Evolutionary conservation across 2,329 filamentous ascomycete genomes (phyloP).

Genomic region (Arthrinium puccinioides): DNA sequence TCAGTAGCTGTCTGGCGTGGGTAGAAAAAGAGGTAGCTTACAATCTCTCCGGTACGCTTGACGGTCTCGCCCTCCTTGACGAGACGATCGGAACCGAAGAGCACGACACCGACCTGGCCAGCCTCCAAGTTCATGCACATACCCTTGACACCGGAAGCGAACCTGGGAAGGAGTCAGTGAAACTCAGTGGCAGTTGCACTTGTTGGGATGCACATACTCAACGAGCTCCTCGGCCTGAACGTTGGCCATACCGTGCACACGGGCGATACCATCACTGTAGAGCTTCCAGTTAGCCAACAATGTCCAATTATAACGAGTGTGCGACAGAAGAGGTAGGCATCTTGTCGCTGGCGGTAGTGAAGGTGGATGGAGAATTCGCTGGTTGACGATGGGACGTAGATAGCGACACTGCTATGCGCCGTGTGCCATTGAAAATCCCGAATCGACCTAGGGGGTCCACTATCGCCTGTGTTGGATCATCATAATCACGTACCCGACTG

Average conservation of each 20-base stretch:
- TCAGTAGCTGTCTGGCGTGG: neutral
- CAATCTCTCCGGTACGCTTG: slow-evolving; percentile 99
- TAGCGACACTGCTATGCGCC: too few species aligned
- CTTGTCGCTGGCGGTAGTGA: slow-evolving; percentile 6
- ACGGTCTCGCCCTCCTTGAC: slow-evolving; percentile 99
- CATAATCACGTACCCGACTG: slow-evolving; percentile 76
- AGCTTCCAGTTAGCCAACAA: slow-evolving; percentile 16
- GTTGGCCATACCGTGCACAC: slow-evolving; percentile 99
- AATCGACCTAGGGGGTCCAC: slow-evolving; percentile 7
- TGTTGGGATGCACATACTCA: slow-evolving; percentile 62
- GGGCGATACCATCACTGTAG: slow-evolving; percentile 97
- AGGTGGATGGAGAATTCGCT: slow-evolving; percentile 5
- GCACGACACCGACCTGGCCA: slow-evolving; percentile 99
- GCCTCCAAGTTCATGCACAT: slow-evolving; percentile 99
- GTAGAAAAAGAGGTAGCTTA: slow-evolving; percentile 39
- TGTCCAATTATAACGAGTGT: slow-evolving; percentile 3
- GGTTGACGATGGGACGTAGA: too few species aligned
- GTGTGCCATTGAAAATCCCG: slow-evolving; percentile 17
- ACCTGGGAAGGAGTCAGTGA: slow-evolving; percentile 47
- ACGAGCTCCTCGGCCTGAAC: slow-evolving; percentile 99
- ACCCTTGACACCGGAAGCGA: slow-evolving; percentile 98
- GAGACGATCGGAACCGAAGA: slow-evolving; percentile 99
- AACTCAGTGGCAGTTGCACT: slow-evolving; percentile 12
- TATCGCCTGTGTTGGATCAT: too few species aligned
- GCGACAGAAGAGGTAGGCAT: too few species aligned